Base-by-base conservation (phyloP, 371 early-diverging fungal species). In the Apophysomyces ossiformis region DNA sequence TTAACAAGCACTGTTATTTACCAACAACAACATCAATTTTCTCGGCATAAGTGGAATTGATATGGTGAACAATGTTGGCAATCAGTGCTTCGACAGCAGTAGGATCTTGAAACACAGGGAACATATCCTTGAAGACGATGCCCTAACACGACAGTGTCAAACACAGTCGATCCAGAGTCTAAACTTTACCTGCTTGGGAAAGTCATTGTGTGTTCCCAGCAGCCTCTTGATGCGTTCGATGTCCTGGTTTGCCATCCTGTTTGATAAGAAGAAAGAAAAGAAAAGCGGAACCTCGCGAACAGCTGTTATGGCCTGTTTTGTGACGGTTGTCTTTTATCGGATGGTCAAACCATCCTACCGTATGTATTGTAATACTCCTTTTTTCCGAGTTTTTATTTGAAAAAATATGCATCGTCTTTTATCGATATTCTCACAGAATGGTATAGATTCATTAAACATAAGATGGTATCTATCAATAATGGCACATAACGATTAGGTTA, bases 91-190 rank as follows among this genome's bases (percentile, higher is more conserved):
- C 95, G 60, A 95, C 93, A 39, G 98, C 99, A 39, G 84, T 86
- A 39, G 96, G 98, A 73, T 96, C 92, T 76, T 92, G 91, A 87
- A 99, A 99, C 64, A 99, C 87, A 50, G 96, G 96, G 77, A 97
- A 96, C 75, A 99, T 93, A 75, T 99, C 99, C 76, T 89, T 90
- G 87, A 96, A 95, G 65, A 92, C 78, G 68, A 97, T 94, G 16
- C 95, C 95, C 85, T 89, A 70, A 11, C 61, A 37, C 58, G 15
- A 11, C 16, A 32, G 57, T 7, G 12, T 35, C 47, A 16, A 36
- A 56, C 35, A 37, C 21, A 44, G 36, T 39, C 6, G 39, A 57
- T 41, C 5, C n/a, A 45, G 37, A 43, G 26, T 11, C 15, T 15
- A 35, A 45, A 5, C 18, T 32, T 36, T 75, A 89, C 93, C 89